Evolutionary conservation across 805 yeast genomes (phyloP).

Genomic region (Cyberlindnera xylosilytica): DNA sequence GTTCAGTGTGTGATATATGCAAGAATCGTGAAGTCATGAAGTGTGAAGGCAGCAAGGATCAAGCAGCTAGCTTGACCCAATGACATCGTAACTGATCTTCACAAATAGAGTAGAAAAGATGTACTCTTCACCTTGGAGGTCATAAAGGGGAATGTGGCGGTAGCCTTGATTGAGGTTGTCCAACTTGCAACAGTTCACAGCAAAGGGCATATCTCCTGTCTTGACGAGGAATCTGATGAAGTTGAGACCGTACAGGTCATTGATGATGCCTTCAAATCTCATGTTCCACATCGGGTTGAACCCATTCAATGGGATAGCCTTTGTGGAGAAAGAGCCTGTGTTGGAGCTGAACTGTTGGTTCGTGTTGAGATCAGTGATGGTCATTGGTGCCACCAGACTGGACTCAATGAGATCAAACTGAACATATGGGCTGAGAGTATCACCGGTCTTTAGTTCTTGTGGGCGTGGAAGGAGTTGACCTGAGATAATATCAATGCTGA

Average conservation of each 20-base stretch:
- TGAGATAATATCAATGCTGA: conserved; percentile 55
- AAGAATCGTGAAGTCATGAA: not conserved
- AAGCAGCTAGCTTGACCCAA: no score
- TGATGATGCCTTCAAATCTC: conserved; percentile 39
- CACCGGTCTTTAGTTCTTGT: conserved; percentile 43
- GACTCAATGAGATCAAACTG: conserved; percentile 58
- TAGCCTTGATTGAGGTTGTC: conserved; percentile 72
- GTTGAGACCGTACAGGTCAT: conserved; percentile 42
- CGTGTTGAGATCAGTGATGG: conserved; percentile 11
- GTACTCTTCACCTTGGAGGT: conserved; percentile 75
- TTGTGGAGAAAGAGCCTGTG: conserved; percentile 20
- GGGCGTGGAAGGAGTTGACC: conserved; percentile 85
- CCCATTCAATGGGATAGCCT: conserved; percentile 60
- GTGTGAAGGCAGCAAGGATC: no score
- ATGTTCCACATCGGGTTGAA: conserved; percentile 85
- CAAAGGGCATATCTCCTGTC: conserved; percentile 44
- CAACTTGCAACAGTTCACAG: conserved; percentile 59
- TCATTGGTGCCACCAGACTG: conserved; percentile 17
- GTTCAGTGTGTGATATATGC: not conserved
- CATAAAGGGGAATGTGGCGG: conserved; percentile 76
- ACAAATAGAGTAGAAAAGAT: conserved; percentile 56
- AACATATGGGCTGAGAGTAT: conserved; percentile 57
- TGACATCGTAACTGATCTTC: conserved; percentile 19
- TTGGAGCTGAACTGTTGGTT: conserved; percentile 1
- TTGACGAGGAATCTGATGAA: conserved; percentile 55